Conservation (phyloP, 2,329 filamentous ascomycete species). For the Fusarium scirpi region DNA sequence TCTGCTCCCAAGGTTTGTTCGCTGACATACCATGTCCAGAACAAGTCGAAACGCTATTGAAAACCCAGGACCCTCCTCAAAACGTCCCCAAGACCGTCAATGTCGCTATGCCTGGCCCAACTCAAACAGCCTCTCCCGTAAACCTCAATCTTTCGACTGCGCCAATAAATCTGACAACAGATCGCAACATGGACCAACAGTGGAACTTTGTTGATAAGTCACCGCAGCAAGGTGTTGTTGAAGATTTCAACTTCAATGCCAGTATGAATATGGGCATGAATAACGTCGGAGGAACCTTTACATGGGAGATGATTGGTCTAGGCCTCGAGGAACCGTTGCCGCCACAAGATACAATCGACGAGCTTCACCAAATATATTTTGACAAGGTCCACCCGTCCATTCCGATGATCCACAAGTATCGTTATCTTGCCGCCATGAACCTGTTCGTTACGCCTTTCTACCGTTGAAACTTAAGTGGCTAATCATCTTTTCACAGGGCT, state of each 20-base stretch:
- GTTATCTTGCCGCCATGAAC: constrained; percentile 90
- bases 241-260: constrained; percentile 69
- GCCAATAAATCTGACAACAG: constrained; percentile 59
- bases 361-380: constrained; percentile 91
- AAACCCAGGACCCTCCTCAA: constrained; percentile 74
- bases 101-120: constrained; percentile 44
- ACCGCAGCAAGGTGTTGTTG: constrained; percentile 60
- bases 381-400: constrained; percentile 87
- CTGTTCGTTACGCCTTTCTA: constrained; percentile 63
- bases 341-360: constrained; percentile 76
- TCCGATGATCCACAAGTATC: constrained; percentile 89
- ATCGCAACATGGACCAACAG: constrained; percentile 62
- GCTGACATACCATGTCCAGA: constrained; percentile 62
- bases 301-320: constrained; percentile 80
- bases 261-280: constrained; percentile 64
- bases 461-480: constrained; percentile 10
- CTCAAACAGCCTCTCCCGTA: constrained; percentile 49
- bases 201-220: constrained; percentile 69
- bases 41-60: constrained; percentile 92
- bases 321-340: constrained; percentile 71
- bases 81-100: constrained; percentile 49
- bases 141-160: constrained; percentile 57
- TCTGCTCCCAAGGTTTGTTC: constrained; percentile 23
- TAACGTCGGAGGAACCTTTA: constrained; percentile 68
- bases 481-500: constrained; percentile 60